Conservation (phyloP, 208 protist species). For the Wallacemonas sp. region DNA sequence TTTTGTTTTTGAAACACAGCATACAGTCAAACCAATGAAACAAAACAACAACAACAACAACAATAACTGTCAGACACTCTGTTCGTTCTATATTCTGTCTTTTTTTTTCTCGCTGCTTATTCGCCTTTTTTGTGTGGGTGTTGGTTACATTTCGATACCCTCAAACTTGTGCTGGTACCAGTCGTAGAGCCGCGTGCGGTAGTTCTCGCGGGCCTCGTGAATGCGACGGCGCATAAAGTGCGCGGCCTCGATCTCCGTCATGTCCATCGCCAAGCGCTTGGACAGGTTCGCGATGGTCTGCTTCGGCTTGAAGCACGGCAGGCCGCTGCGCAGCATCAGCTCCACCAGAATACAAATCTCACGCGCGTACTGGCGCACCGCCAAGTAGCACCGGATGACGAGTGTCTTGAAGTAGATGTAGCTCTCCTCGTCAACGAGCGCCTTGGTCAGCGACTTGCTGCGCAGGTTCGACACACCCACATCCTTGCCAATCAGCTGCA, state of each 20-base stretch:
- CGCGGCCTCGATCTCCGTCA: conserved; percentile 75
- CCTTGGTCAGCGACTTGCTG: conserved; percentile 56
- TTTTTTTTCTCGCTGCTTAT: conserved; percentile 7
- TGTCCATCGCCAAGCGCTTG: conserved; percentile 67
- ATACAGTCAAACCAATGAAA: neutral
- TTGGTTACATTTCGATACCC: conserved; percentile 70
- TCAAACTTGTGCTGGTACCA: conserved; percentile 79
- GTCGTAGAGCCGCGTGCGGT: conserved; percentile 84
- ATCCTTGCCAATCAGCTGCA: conserved; percentile 91
- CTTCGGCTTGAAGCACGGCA: conserved; percentile 89
- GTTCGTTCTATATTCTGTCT: neutral
- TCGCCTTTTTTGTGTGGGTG: neutral
- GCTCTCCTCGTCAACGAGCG: conserved; percentile 80
- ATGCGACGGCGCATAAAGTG: conserved; percentile 83
- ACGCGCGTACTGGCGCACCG: conserved; percentile 77
- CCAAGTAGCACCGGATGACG: conserved; percentile 81
- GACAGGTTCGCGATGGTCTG: conserved; percentile 78
- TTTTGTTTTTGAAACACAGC: too few relatives aligned
- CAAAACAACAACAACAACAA: neutral
- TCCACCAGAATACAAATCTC: conserved; percentile 84
- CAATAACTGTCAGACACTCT: neutral
- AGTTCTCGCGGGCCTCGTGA: conserved; percentile 76
- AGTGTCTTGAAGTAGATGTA: conserved; percentile 85
- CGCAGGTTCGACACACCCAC: conserved; percentile 60
- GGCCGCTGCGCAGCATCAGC: conserved; percentile 82